Base-by-base conservation (phyloP, 164 flowering plant species). In the Chimonanthus praecox region DNA sequence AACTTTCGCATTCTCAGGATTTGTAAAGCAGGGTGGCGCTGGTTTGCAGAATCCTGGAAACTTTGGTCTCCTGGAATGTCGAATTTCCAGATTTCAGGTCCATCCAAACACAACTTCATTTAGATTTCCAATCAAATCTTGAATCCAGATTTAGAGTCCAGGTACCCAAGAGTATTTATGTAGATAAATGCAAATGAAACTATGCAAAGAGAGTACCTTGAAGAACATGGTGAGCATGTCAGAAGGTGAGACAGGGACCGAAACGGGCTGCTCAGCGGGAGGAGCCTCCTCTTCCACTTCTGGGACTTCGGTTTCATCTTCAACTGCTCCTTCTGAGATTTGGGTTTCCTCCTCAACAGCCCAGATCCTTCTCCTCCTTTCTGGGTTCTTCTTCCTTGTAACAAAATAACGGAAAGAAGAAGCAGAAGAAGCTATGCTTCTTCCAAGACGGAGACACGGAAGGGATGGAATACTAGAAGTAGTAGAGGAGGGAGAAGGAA, bases 181-280 rank as follows among this genome's bases (percentile, higher is more conserved):
- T 33, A 33, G 33, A 33, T 33, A 33, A 33, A 1, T 33, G 33
- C 33, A 33, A 33, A 33, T 33, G 33, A 33, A 33, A 33, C 2
- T 33, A 33, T 33, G 60, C 7, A 15, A 4, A 62, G 68, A 47
- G 7, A 10, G 33, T 73, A 86, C 99, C 92, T 87, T 90, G 81
- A 94, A 90, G 84, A 85, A 83, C 97, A 92, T 90, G 72, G 84
- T 87, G 77, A 94, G 93, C 44, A 84, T 77, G 75, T 92, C 97
- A 8, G 99, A 90, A 76, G 98, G 94, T 13, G 97, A 92, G 54
- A 94, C 90, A 3, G 95, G 88, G 69, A 94, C 91, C 0, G 91
- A 79, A 69, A 94, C 92, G 3, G 92, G 65, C 72, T 81, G 87
- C 7, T 84, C 90, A 60, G 78, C 46, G 20, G 78, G 69, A 44